These are phyloP conservation scores for Tuctoria greenei DNA, from an alignment of 176 grass and related monocot species.

Conservation along the genomic window DNA sequence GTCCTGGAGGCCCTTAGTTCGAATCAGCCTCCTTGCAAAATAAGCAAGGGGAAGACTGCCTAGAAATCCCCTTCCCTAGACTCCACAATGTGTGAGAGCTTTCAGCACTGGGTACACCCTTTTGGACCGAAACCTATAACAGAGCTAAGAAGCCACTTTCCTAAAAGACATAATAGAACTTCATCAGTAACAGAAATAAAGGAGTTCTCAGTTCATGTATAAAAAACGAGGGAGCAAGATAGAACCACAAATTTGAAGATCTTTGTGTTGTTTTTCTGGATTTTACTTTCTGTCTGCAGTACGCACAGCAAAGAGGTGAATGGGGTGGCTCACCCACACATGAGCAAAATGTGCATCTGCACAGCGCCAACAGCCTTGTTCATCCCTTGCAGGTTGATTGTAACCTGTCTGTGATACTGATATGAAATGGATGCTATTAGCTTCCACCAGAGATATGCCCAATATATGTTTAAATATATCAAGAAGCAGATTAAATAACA, in stretches of 20 bases:
- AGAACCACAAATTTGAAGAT: not conserved
- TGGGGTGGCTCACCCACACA: not conserved
- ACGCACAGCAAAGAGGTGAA: not conserved
- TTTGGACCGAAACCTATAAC: not conserved
- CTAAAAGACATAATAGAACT: not conserved
- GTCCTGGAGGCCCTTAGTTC: too few relatives aligned
- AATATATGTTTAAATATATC: not conserved
- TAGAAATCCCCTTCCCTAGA: too few relatives aligned
- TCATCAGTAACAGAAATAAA: not conserved
- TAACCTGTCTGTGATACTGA: not conserved
- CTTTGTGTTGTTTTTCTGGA: not conserved
- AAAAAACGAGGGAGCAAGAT: not conserved
- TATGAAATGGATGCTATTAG: not conserved
- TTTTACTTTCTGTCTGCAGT: not conserved
- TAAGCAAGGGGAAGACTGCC: too few relatives aligned
- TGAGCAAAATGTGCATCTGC: not conserved
- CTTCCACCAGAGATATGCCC: not conserved
- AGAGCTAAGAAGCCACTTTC: not conserved
- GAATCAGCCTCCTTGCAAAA: too few relatives aligned
- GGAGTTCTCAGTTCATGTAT: not conserved
- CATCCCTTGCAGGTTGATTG: not conserved
- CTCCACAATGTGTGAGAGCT: too few relatives aligned
- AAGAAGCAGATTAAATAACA: not conserved
- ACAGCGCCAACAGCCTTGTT: not conserved
- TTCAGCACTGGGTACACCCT: too few relatives aligned